Conservation (phyloP, 2,329 filamentous ascomycete species). For the Domatiomyces catenatus region DNA sequence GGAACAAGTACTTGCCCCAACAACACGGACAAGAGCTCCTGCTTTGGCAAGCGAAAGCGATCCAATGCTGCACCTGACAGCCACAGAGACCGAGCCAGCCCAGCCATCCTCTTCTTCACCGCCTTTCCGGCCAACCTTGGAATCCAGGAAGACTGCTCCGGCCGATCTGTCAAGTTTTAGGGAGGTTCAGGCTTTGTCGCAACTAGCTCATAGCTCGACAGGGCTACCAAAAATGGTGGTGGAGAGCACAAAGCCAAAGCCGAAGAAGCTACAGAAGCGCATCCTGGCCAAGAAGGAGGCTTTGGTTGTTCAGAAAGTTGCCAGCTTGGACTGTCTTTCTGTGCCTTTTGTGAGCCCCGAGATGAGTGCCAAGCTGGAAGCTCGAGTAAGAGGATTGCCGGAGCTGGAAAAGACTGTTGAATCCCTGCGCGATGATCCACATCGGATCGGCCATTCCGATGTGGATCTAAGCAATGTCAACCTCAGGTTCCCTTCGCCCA, state of each 20-base stretch:
- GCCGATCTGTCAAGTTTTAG: not conserved
- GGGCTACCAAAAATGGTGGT: not conserved
- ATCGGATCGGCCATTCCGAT: slow-evolving; percentile 6
- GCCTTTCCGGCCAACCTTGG: slow-evolving; percentile 4
- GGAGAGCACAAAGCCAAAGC: slow-evolving; percentile 8
- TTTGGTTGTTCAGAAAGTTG: slow-evolving; percentile 9
- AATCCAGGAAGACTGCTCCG: slow-evolving; percentile 6
- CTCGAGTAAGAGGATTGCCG: slow-evolving; percentile 12
- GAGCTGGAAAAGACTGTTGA: slow-evolving; percentile 15
- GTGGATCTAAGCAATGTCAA: slow-evolving; percentile 5
- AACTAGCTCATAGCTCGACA: not conserved
- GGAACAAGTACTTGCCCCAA: not conserved
- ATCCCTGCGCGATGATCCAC: slow-evolving; percentile 2
- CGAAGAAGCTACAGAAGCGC: slow-evolving; percentile 14
- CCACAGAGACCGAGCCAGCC: not conserved
- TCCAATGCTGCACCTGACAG: not conserved
- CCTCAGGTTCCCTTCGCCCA: slow-evolving; percentile 12
- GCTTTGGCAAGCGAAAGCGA: not conserved
- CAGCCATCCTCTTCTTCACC: not conserved
- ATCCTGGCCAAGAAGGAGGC: not conserved
- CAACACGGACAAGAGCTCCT: not conserved
- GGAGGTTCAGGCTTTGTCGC: not conserved
- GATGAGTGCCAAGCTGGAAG: slow-evolving; percentile 12
- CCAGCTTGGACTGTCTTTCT: slow-evolving; percentile 7
- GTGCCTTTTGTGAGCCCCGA: slow-evolving; percentile 11